Conservation (phyloP, 2,329 filamentous ascomycete species). For the Aspergillus tamarii region DNA sequence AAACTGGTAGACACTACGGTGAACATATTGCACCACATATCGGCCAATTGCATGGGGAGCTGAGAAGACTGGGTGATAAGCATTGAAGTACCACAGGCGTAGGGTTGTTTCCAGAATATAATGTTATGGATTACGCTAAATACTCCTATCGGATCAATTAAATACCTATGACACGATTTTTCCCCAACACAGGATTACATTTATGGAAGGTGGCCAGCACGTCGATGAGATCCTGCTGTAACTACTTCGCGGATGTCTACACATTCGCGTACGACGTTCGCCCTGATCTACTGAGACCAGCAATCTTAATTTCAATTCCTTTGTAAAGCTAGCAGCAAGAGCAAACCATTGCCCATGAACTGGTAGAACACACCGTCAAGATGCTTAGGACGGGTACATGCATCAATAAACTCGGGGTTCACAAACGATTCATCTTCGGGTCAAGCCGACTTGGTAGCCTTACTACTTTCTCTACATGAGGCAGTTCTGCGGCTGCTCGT, state of each 20-base stretch:
- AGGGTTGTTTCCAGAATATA: background rate
- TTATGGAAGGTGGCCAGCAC: background rate
- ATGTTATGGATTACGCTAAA: background rate
- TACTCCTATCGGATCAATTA: background rate
- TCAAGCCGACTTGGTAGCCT: background rate
- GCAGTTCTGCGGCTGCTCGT: background rate
- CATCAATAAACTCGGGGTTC: background rate
- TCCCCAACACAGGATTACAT: background rate
- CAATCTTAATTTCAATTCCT: background rate
- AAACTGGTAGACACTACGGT: background rate
- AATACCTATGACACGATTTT: background rate
- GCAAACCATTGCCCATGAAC: background rate
- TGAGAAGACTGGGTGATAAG: background rate
- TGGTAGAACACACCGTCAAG: background rate
- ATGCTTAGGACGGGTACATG: background rate
- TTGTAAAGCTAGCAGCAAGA: background rate
- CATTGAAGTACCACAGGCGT: background rate
- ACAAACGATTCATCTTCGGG: background rate
- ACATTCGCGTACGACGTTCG: background rate
- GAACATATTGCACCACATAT: background rate
- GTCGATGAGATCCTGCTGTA: background rate
- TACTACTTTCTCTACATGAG: background rate
- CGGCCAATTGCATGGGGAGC: background rate
- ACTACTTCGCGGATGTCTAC: background rate
- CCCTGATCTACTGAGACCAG: background rate